Percentiles rank a stretch among this genome's conserved stretches.
Evolutionary conservation across 106 monocot species (phyloP).

Genomic region (Phalaenopsis equestris): DNA sequence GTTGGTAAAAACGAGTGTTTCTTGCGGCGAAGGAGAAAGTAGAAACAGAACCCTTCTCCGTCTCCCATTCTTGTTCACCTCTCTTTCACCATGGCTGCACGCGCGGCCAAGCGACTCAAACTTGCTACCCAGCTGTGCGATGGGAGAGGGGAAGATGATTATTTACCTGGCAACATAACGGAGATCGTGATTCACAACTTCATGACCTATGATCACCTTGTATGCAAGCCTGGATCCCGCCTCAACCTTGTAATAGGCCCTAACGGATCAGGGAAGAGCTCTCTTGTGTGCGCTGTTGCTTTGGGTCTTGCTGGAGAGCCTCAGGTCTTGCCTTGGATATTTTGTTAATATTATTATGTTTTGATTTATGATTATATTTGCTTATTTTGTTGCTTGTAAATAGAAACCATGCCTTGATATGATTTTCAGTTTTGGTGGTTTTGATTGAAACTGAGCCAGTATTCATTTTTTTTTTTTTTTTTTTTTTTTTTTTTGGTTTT

Average conservation of each 20-base stretch:
- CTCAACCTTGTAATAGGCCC: constrained; percentile 95
- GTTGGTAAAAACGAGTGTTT: neutral
- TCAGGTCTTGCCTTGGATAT: constrained; percentile 35
- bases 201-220: constrained; percentile 96
- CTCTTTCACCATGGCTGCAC: constrained; percentile 8
- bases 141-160: constrained; percentile 68
- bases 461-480: too few species aligned
- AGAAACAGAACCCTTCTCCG: neutral
- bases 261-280: constrained; percentile 97
- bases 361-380: too few species aligned
- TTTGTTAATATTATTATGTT: too few species aligned
- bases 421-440: too few species aligned
- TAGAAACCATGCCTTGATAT: too few species aligned
- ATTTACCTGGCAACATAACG: constrained; percentile 86
- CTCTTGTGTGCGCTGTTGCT: constrained; percentile 92
- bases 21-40: neutral
- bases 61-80: neutral
- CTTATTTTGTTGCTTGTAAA: too few species aligned
- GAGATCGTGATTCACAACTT: constrained; percentile 97
- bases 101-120: constrained; percentile 19
- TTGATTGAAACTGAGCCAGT: too few species aligned
- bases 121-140: neutral
- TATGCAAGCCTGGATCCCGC: constrained; percentile 76
- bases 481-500: too few species aligned
- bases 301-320: constrained; percentile 90